Evolutionary conservation across 805 yeast genomes (phyloP), one percentile per base, ranked within the genome.

Genomic region (Novakomyces olei): DNA sequence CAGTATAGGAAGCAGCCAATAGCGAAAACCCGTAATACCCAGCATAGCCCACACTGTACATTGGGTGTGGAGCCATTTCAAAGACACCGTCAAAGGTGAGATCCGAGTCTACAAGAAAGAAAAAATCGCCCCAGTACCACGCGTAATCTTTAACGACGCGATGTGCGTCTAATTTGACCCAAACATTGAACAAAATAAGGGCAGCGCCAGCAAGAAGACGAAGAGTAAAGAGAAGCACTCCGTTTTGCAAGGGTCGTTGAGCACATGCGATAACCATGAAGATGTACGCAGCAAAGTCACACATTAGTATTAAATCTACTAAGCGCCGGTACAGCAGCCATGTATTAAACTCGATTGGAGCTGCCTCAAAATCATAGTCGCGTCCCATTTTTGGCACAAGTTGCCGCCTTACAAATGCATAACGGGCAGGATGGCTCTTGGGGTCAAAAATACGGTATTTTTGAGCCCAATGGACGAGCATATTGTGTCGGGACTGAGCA

Each of bases 101-200:
- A 37, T 73, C 72, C 27, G 61, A 52, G 36, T 67, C 69, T 47
- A 75, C 76, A 34, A 80, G 57, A 54, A 78, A 78, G 62, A 78
- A 78, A 54, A 78, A 78, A 52, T 79, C 92, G 18, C 92, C 92
- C 92, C 92, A 78, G 51, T 78, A 78, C 92, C 92, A 78, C 7
- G 92, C 92, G 48, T 71, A 78, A 47, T 78, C 92, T 49, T 78
- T 77, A 37, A 78, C 81, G 14, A 78, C 81, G 41, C 81, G 64
- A 49, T 78, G 92, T 22, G 92, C 92, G 49, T 79, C 83, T 16
- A 77, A 54, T 49, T 78, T 78, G 30, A 78, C 92, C 81, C 88
- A 74, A 19, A 74, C 57, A 46, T 78, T 78, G 57, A 79, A 75
- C 14, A 74, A 37, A 38, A 77, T 69, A 42, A 78, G 60, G 4